Base-by-base conservation (phyloP, 768 basidiomycete species). In the Pleurotus salmoneostramineus region DNA sequence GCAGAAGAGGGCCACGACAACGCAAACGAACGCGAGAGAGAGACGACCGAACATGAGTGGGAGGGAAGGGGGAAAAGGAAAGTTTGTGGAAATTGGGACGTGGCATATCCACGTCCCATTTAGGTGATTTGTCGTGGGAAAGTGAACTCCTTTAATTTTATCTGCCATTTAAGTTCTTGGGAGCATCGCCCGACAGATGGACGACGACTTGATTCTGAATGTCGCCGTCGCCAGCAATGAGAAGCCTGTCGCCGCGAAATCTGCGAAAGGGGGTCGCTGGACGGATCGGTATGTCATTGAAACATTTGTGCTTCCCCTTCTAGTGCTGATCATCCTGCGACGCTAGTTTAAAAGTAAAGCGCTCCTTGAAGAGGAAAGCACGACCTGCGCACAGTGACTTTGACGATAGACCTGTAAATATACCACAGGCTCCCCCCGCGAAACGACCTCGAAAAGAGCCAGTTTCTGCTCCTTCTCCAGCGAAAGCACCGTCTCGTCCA, bases 141-240 rank as follows among this genome's bases (percentile, higher is more conserved):
- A 36, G 47, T 59, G 40, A 31, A 10, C 40, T 42, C n/a, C 21
- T 27, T 27, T 27, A n/a, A 55, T 55, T 55, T 55, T 43, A 43
- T 55, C 52, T 43, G 52, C 52, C 40, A n/a, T 17, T 8, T 43
- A 12, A 55, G 15, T 42, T 43, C 14, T 15, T 52, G 50, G 33
- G 8, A 35, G 34, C 15, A 32, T 11, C 7, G n/a, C 15, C 17
- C n/a, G 48, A 47, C 34, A 46, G 57, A 87, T 88, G 86, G 88
- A 90, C 72, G 87, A 89, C 70, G 88, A 77, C 50, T 78, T 93
- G 50, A 80, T 93, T 36, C 79, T 93, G 59, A 92, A 93, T 68
- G 77, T 93, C 60, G 81, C 80, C 21, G 66, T 71, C 1, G 77
- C 82, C 54, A 64, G 71, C 50, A 57, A 65, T 11, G 57, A 60